Conservation (phyloP, 768 basidiomycete species). For the Kwoniella sp. region DNA sequence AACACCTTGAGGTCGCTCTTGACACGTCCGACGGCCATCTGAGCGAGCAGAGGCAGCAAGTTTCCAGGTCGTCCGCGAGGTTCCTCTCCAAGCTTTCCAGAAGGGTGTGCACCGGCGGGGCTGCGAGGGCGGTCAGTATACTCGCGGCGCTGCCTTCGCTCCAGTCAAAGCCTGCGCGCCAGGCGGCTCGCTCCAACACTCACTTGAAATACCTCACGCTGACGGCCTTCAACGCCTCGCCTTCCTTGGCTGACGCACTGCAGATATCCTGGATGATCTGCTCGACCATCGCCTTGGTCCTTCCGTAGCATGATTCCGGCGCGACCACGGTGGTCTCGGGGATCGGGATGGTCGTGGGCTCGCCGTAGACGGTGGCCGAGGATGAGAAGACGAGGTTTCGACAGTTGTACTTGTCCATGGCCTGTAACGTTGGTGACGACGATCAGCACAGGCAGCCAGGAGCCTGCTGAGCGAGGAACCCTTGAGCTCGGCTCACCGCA, state of each 20-base stretch:
- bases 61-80: conserved; percentile 94
- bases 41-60: conserved; percentile 83
- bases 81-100: conserved; percentile 91
- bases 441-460: not conserved
- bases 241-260: conserved; percentile 22
- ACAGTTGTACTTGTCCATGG: conserved; percentile 80
- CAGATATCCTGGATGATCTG: conserved; percentile 83
- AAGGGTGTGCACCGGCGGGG: conserved; percentile 97
- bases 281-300: conserved; percentile 94
- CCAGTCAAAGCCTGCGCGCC: too few relatives aligned
- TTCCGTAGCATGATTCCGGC: conserved; percentile 89
- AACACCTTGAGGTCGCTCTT: conserved; percentile 71
- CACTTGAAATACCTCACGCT: conserved; percentile 93
- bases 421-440: too few relatives aligned
- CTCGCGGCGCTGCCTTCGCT: not conserved
- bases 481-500: conserved; percentile 48
- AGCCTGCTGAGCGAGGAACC: not conserved
- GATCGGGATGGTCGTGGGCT: conserved; percentile 84
- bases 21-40: conserved; percentile 88
- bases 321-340: conserved; percentile 82
- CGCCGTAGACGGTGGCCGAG: conserved; percentile 96
- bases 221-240: conserved; percentile 55
- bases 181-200: conserved; percentile 18
- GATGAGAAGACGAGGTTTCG: conserved; percentile 91
- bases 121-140: conserved; percentile 51